Evolutionary conservation across 106 monocot species (phyloP), one percentile per base, ranked within the genome.

Genomic region (Dioscorea alata): DNA sequence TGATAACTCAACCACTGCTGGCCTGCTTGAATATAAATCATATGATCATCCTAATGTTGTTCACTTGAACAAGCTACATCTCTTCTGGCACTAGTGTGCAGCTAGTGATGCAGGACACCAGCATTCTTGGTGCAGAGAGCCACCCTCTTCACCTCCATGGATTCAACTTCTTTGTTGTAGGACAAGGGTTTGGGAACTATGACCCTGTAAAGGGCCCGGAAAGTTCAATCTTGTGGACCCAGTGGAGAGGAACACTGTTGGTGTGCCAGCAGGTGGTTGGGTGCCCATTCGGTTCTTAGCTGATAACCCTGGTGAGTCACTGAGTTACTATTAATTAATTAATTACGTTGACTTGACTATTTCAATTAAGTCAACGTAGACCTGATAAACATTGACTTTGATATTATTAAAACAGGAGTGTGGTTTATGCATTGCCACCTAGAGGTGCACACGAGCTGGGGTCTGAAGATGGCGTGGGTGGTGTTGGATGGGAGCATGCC

Each of bases 241-340:
- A 5, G 54, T 56, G 6, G 54, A 56, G 60, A 60, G 23, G 60
- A 60, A 60, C 60, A 60, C 60, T 8, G 60, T 60, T 6, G 60
- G 60, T 6, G 60, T 60, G 60, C 60, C 60, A 22, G 6, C 60
- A 19, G 60, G 60, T 23, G 60, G 60, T 23, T 60, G 23, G 60
- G 60, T 60, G 23, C 22, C 60, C 60, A 23, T 60, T 23, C 60
- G 60, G 7, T 60, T 60, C 23, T 6, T 20, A 6, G 60, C 60
- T 23, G 60, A 60, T 13, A 60, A 60, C 22, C 60, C 60, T 56
- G 54, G 54, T 56, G 54, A 16, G 54, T 56, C 18, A 56, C 42
- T 42, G n/a, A n/a, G n/a, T n/a, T n/a, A n/a, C n/a, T n/a, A n/a
- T n/a, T n/a, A n/a, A 28, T 28, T 28, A 28, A 28, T 28, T 28